Base-by-base conservation (phyloP, 2,329 filamentous ascomycete genomes). In the Fusarium acutatum region DNA sequence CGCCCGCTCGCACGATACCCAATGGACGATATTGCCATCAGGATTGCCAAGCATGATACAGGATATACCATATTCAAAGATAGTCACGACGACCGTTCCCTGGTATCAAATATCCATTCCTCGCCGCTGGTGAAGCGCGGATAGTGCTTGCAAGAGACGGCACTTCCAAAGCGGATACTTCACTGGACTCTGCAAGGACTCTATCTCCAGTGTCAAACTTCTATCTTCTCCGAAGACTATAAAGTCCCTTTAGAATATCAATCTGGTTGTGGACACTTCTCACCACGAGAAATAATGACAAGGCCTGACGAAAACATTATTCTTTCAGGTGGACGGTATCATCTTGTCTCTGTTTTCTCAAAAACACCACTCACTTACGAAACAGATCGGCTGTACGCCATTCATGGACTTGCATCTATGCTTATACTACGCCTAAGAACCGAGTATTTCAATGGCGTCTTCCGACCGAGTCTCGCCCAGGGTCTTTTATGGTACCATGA, bases 181-280 rank as follows among this genome's bases (percentile, higher is more conserved):
- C 28, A 49, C 7, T 49, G 28, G 28, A 49, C 46, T 3, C 5
- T 30, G 0, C 26, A 6, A 3, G 46, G 46, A 6, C 10, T 49
- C 0, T 49, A 8, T 12, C 46, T 49, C 1, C 4, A 49, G 5
- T 32, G 46, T 9, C 46, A 13, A 1, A 49, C 4, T 18, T 13
- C 22, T 20, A 7, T 20, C 2, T 26, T 44, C 12, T 6, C 7
- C 1, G 41, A 44, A 6, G 41, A 17, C 5, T 9, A 1, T 0
- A 26, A 44, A 2, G 5, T 0, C 2, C 40, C 7, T 3, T 41
- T 14, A 0, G 5, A 14, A n/a, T 18, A 18, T 37, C 8, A 35
- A 2, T 35, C 8, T 35, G 17, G n/a, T n/a, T n/a, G n/a, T n/a
- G n/a, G n/a, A n/a, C n/a, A n/a, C n/a, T n/a, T n/a, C n/a, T n/a